A percentile compares a stretch with the other conserved stretches of the same genome.
phyloP scores from a whole-genome alignment of 2,329 filamentous ascomycete genomes.

The Ploettnerulaceae sp. region DNA sequence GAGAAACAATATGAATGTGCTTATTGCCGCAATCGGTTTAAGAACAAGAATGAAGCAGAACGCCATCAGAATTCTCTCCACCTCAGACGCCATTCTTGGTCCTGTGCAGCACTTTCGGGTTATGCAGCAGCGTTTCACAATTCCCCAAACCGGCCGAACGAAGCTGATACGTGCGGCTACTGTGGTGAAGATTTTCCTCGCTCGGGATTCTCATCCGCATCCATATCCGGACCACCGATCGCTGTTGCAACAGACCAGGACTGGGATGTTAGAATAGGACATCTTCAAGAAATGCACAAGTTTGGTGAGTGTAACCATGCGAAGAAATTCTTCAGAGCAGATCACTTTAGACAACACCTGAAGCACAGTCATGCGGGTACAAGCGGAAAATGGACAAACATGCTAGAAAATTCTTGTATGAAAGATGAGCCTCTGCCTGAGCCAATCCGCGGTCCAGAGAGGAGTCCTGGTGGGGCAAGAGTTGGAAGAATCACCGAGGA shows the following conservation, averaged over 20 bases:
- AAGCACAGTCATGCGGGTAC: conserved; percentile 97
- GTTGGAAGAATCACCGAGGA: conserved; percentile 32
- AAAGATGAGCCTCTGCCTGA: conserved; percentile 66
- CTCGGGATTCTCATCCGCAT: conserved; percentile 37
- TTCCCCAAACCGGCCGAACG: conserved; percentile 61
- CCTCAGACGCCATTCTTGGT: conserved; percentile 91
- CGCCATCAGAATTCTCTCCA: conserved; percentile 94
- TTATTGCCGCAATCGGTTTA: conserved; percentile 93
- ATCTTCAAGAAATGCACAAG: conserved; percentile 89
- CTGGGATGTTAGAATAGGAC: conserved; percentile 81
- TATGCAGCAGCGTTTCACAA: conserved; percentile 83
- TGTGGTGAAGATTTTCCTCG: conserved; percentile 81
- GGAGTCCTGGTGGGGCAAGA: conserved; percentile 25
- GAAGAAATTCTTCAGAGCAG: conserved; percentile 96
- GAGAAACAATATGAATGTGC: conserved; percentile 95
- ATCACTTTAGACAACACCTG: conserved; percentile 96
- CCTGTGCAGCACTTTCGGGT: conserved; percentile 77
- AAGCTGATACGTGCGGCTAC: conserved; percentile 83
- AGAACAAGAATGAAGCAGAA: conserved; percentile 98
- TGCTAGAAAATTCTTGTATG: conserved; percentile 96
- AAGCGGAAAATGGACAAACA: conserved; percentile 98
- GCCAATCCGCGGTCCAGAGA: conserved; percentile 30
- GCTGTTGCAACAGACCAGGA: conserved; percentile 67
- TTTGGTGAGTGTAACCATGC: conserved; percentile 97
- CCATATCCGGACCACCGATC: conserved; percentile 39